phyloP scores from a whole-genome alignment of 2,329 filamentous ascomycete genomes.

The Drechmeria coniospora region DNA sequence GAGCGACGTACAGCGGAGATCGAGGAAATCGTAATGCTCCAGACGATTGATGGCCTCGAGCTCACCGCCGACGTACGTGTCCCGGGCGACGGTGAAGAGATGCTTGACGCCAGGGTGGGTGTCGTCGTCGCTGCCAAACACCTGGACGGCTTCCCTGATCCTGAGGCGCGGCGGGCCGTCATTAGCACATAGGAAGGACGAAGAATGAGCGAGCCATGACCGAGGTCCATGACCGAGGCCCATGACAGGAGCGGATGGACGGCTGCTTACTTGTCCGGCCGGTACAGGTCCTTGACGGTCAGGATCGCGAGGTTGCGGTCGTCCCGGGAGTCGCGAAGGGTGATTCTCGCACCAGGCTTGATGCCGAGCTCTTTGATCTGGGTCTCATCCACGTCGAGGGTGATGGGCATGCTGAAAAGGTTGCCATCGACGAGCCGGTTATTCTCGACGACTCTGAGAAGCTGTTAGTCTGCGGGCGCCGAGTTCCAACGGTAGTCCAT shows the following conservation, averaged over 20 bases:
- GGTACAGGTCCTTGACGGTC: constrained; percentile 90
- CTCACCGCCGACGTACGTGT: constrained; percentile 92
- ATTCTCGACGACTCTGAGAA: constrained; percentile 67
- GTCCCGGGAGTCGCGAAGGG: constrained; percentile 88
- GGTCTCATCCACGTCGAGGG: constrained; percentile 66
- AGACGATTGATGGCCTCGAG: constrained; percentile 87
- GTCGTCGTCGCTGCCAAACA: constrained; percentile 82
- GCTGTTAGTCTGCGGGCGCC: constrained; percentile 11
- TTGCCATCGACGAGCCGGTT: constrained; percentile 76
- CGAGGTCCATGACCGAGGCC: no score
- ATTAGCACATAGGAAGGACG: no score
- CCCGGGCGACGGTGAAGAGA: constrained; percentile 63
- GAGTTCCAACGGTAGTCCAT: background rate
- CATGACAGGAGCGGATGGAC: background rate
- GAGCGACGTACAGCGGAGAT: constrained; percentile 60
- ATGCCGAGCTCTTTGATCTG: constrained; percentile 61
- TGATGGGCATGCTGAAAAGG: constrained; percentile 95
- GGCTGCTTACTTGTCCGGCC: constrained; percentile 71
- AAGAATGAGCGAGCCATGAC: no score
- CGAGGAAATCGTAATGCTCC: constrained; percentile 98
- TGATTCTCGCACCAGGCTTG: constrained; percentile 67
- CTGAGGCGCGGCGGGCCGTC: no score
- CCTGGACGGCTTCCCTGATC: constrained; percentile 76
- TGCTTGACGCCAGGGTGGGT: constrained; percentile 88
- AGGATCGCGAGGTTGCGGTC: constrained; percentile 93